phyloP scores from a whole-genome alignment of 106 monocot species.

The Dactylorhiza incarnata region DNA sequence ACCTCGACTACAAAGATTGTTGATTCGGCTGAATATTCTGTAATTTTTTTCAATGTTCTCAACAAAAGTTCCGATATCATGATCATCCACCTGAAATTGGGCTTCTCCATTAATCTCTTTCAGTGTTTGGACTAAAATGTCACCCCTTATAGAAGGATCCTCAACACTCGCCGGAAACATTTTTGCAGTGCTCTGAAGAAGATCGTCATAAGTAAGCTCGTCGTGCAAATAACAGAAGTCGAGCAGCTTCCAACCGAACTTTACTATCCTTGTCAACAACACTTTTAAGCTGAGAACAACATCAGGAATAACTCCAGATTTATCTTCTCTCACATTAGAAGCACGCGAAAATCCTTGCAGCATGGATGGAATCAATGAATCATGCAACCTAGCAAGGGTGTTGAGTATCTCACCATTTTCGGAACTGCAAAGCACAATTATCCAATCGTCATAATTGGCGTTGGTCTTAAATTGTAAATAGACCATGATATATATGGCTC shows the following conservation, averaged over 20 bases:
- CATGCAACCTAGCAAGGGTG: constrained; percentile 67
- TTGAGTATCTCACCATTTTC: constrained; percentile 56
- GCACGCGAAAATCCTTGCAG: constrained; percentile 35
- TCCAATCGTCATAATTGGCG: not conserved
- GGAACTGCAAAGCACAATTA: constrained; percentile 41
- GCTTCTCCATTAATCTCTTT: constrained; percentile 51
- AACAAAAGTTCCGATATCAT: constrained; percentile 31
- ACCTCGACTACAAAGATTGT: constrained; percentile 25
- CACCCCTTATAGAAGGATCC: constrained; percentile 80
- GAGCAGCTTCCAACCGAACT: constrained; percentile 80
- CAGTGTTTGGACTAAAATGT: constrained; percentile 72
- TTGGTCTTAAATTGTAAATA: not conserved
- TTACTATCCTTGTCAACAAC: constrained; percentile 57
- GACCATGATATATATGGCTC: too few relatives aligned
- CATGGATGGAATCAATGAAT: constrained; percentile 67
- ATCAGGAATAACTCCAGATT: constrained; percentile 8
- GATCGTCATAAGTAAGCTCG: constrained; percentile 26
- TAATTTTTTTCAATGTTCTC: constrained; percentile 47
- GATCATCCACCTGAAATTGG: constrained; percentile 14
- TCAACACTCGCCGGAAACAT: constrained; percentile 78
- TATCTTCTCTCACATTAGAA: constrained; percentile 14
- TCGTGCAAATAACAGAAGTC: constrained; percentile 69
- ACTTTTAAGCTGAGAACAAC: constrained; percentile 41
- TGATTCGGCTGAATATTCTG: constrained; percentile 29
- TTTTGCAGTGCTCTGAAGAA: constrained; percentile 30